These are phyloP conservation scores for Vaccinium myrtillus DNA, from an alignment of 148 eudicot genomes.

Conservation along the genomic window DNA sequence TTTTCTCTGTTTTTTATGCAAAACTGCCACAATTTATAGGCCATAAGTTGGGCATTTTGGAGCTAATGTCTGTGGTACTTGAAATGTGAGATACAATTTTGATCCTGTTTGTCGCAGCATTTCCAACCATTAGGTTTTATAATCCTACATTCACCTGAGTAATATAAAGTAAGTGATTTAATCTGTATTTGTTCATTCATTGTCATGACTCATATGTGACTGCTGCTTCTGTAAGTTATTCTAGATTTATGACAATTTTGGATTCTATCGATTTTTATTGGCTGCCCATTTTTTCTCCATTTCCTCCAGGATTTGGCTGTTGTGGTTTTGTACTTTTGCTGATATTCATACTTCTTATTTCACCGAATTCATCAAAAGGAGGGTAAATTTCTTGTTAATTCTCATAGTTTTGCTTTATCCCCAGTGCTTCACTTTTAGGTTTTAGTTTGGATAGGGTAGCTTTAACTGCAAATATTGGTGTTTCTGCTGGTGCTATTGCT, in stretches of 20 bases:
- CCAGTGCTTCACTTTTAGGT: neutral
- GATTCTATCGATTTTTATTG: neutral
- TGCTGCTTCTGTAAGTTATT: neutral
- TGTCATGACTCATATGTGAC: neutral
- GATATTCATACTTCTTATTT: conserved; percentile 93
- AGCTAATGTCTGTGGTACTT: neutral
- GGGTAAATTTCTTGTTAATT: conserved; percentile 55
- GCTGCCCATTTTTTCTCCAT: conserved; percentile 1
- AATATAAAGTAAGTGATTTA: neutral
- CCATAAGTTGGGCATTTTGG: neutral
- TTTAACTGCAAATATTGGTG: neutral
- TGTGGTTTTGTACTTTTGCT: conserved; percentile 65
- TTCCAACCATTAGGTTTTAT: neutral
- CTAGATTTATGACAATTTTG: conserved; percentile 2
- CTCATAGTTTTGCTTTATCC: neutral
- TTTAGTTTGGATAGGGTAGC: neutral
- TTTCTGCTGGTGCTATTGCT: neutral
- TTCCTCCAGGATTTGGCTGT: conserved; percentile 88
- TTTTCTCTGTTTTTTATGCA: neutral
- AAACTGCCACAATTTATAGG: neutral
- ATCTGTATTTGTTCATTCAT: neutral
- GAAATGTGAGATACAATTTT: neutral
- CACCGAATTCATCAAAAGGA: conserved; percentile 99
- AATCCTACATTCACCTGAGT: neutral
- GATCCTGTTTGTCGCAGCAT: neutral